These are phyloP conservation scores for Sarocladiaceae sp. DNA, from an alignment of 2,329 filamentous ascomycete species.

Conservation along the genomic window DNA sequence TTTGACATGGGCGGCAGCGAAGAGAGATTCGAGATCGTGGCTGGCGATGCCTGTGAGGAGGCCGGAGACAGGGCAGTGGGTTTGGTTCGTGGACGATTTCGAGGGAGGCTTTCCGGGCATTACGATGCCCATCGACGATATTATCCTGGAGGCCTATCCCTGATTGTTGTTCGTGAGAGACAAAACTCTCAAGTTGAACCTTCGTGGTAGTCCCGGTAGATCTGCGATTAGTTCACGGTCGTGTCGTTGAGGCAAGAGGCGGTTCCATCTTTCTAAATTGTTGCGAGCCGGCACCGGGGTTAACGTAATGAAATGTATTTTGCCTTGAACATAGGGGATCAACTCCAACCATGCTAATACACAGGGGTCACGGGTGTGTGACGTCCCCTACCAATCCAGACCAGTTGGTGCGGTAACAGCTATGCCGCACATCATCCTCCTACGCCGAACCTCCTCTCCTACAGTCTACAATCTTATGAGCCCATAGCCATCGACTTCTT, in stretches of 20 bases:
- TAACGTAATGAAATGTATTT: conserved; percentile 8
- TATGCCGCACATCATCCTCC: neutral
- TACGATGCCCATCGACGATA: conserved; percentile 3
- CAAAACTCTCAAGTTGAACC: too few species aligned
- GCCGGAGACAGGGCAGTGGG: neutral
- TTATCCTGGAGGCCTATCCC: neutral
- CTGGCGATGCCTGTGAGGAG: neutral
- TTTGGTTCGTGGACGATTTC: conserved; percentile 4
- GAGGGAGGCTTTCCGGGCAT: conserved; percentile 1
- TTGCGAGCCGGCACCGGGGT: too few species aligned
- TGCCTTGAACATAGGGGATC: conserved; percentile 5
- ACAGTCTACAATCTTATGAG: conserved; percentile 15
- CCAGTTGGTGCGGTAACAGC: neutral
- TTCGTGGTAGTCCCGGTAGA: too few species aligned
- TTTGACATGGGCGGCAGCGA: neutral
- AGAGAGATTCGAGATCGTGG: neutral
- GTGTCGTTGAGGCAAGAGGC: too few species aligned
- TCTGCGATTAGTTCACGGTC: too few species aligned
- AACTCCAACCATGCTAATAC: conserved; percentile 10
- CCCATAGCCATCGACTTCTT: conserved; percentile 87
- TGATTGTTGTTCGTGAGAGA: too few species aligned
- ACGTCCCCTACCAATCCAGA: conserved; percentile 5
- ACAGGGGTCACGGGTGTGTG: conserved; percentile 8
- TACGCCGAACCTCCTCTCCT: neutral
- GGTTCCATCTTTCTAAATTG: too few species aligned